phyloP scores from a whole-genome alignment of 805 yeast genomes.

The Nakazawaea pomicola region DNA sequence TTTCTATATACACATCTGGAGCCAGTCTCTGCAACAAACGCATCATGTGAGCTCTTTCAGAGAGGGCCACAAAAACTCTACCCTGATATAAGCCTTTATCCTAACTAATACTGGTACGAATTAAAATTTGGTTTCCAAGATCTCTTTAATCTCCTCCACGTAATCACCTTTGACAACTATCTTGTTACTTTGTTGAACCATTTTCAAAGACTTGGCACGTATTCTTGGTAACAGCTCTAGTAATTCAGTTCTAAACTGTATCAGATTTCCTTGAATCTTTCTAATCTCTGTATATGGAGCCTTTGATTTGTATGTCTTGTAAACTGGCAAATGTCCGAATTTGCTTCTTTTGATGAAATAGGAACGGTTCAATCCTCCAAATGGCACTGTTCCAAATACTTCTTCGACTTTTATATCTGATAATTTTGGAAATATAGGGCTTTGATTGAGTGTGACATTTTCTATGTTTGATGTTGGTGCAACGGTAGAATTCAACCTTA shows the following conservation, averaged over 20 bases:
- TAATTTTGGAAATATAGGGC: constrained; percentile 21
- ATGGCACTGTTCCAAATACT: constrained; percentile 16
- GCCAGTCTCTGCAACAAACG: too few relatives aligned
- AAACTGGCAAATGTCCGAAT: constrained; percentile 76
- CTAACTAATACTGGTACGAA: too few relatives aligned
- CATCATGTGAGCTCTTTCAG: too few relatives aligned
- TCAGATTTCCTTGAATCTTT: constrained; percentile 62
- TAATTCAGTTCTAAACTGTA: constrained; percentile 63
- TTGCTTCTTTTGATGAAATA: constrained; percentile 47
- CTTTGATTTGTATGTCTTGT: constrained; percentile 60
- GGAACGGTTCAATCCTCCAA: constrained; percentile 30
- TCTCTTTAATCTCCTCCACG: constrained; percentile 28
- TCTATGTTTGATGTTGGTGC: constrained; percentile 11
- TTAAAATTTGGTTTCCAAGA: constrained; percentile 17
- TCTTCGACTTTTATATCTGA: constrained; percentile 20
- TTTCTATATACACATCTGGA: too few relatives aligned
- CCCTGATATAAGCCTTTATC: too few relatives aligned
- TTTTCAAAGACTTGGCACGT: constrained; percentile 36
- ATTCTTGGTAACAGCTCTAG: constrained; percentile 44
- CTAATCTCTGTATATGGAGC: constrained; percentile 68
- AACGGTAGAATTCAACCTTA: constrained; percentile 18
- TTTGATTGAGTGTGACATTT: background rate
- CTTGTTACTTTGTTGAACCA: constrained; percentile 46
- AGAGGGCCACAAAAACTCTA: too few relatives aligned
- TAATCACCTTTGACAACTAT: constrained; percentile 49